Conservation (phyloP, 2,329 filamentous ascomycete species). For the Colletotrichum sp. region DNA sequence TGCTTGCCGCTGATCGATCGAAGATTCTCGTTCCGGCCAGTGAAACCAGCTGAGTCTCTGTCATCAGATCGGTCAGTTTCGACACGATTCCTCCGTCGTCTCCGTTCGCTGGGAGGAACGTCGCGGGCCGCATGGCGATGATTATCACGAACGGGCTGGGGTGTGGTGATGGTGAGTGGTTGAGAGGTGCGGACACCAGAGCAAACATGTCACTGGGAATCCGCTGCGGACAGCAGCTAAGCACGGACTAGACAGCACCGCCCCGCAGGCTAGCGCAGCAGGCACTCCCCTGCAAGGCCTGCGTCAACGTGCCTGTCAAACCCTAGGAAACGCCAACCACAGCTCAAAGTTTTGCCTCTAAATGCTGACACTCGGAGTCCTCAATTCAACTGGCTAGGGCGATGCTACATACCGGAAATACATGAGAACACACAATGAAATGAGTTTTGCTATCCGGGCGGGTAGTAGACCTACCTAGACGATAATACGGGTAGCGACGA, state of each 20-base stretch:
- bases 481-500: too few relatives aligned
- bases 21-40: not conserved
- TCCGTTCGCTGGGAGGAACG: not conserved
- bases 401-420: not conserved
- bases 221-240: slow-evolving; percentile 1
- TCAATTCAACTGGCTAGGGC: not conserved
- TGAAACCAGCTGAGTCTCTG: not conserved
- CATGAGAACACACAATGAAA: not conserved
- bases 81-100: not conserved
- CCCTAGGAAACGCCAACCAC: not conserved
- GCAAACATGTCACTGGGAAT: not conserved
- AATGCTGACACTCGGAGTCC: not conserved
- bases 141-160: not conserved
- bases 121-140: slow-evolving; percentile 10
- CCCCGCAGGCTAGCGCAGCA: not conserved
- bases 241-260: not conserved
- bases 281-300: not conserved
- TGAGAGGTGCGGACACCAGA: not conserved
- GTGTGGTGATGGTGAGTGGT: not conserved
- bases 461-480: too few relatives aligned
- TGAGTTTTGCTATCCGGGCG: too few relatives aligned
- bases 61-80: slow-evolving; percentile 11
- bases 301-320: not conserved
- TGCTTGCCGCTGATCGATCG: not conserved
- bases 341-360: not conserved